Conservation (phyloP, 2,329 filamentous ascomycete species). For the Calonectria henricotiae region DNA sequence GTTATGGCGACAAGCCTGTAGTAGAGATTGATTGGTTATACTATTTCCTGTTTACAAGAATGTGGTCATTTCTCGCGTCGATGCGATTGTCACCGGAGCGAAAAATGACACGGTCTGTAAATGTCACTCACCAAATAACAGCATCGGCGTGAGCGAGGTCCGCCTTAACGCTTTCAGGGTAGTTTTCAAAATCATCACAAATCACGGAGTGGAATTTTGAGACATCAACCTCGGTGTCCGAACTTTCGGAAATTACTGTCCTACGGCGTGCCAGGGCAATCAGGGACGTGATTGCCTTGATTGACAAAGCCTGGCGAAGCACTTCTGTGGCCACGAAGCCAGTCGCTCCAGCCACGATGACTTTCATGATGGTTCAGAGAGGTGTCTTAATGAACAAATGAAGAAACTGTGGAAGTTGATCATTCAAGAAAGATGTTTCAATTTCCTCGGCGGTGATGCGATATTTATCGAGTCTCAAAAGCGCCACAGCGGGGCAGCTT, state of each 20-base stretch:
- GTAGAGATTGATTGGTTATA: too few species aligned
- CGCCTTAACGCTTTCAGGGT: constrained; percentile 59
- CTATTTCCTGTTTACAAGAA: neutral
- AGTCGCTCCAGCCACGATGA: constrained; percentile 62
- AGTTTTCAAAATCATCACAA: constrained; percentile 60
- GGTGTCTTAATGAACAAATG: neutral
- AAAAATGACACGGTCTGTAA: too few species aligned
- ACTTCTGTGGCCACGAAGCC: constrained; percentile 64
- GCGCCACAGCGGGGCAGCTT: neutral
- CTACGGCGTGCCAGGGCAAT: constrained; percentile 62
- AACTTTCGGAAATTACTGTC: constrained; percentile 50
- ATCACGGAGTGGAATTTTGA: constrained; percentile 61
- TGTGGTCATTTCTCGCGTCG: neutral
- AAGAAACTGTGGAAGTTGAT: neutral
- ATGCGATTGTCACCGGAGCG: neutral
- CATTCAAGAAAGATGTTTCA: neutral
- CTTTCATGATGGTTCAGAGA: constrained; percentile 57
- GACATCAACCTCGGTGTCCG: constrained; percentile 46
- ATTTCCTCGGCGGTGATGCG: neutral
- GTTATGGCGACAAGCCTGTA: constrained; percentile 60
- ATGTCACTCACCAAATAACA: constrained; percentile 61
- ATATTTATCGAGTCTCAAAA: neutral
- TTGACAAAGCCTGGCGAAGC: constrained; percentile 61
- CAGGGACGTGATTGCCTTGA: constrained; percentile 59
- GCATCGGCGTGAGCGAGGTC: constrained; percentile 61